Conservation (phyloP, 2,329 filamentous ascomycete genomes). For the Aspergillus fumigatus region DNA sequence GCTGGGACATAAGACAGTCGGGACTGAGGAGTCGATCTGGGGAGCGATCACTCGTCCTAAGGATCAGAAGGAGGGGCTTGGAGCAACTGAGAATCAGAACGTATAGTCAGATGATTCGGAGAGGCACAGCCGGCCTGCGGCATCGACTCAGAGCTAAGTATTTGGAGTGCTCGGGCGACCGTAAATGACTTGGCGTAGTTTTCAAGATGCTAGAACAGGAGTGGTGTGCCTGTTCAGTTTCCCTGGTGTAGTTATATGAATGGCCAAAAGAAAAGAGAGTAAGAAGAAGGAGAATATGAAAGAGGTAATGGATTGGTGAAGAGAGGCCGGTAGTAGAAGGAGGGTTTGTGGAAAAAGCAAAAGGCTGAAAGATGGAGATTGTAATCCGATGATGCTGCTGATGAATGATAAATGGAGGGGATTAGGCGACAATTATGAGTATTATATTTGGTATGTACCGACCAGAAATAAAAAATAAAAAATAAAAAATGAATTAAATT, state of each 20-base stretch:
- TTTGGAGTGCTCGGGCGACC: neutral
- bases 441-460: constrained; percentile 1
- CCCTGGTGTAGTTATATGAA: neutral
- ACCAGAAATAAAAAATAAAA: constrained; percentile 3
- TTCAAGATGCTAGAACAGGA: neutral
- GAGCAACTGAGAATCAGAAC: constrained; percentile 1
- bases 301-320: neutral
- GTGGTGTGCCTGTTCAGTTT: neutral
- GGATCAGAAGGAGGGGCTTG: neutral
- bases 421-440: constrained; percentile 14
- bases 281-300: neutral
- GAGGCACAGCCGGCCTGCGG: constrained; percentile 18
- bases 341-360: constrained; percentile 2
- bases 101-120: constrained; percentile 1
- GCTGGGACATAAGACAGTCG: constrained; percentile 34
- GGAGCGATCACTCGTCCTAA: neutral
- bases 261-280: neutral
- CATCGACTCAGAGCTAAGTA: neutral
- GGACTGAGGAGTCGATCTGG: constrained; percentile 3
- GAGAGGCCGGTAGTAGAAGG: constrained; percentile 1
- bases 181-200: neutral
- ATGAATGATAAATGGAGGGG: constrained; percentile 3
- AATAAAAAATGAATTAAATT: constrained; percentile 4
- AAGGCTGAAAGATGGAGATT: neutral
- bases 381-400: constrained; percentile 4